phyloP scores from a whole-genome alignment of 371 early-diverging fungal genomes.

The Dinochytrium kinnereticum region DNA sequence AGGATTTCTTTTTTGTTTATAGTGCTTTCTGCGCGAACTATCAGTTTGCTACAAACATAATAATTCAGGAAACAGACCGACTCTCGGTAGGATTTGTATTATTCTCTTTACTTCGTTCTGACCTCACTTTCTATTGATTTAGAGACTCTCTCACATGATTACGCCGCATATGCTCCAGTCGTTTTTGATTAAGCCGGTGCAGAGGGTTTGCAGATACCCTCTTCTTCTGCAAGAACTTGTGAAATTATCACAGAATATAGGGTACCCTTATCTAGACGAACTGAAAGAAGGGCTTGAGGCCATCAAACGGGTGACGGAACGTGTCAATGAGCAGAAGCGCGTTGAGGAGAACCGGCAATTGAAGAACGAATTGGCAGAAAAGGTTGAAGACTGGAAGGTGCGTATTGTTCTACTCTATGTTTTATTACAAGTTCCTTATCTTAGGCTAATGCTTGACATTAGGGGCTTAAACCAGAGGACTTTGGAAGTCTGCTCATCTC shows the following conservation, averaged over 20 bases:
- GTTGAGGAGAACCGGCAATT: slow-evolving; percentile 82
- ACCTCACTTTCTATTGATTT: not conserved
- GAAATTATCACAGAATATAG: slow-evolving; percentile 67
- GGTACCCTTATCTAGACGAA: slow-evolving; percentile 74
- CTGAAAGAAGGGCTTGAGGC: slow-evolving; percentile 76
- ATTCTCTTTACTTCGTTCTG: no score
- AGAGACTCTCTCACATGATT: slow-evolving; percentile 60
- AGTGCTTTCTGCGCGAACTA: slow-evolving; percentile 95
- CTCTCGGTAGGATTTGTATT: slow-evolving; percentile 47
- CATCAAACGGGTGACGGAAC: slow-evolving; percentile 87
- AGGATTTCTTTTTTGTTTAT: slow-evolving; percentile 89
- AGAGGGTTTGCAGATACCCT: slow-evolving; percentile 98
- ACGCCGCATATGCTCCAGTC: slow-evolving; percentile 86
- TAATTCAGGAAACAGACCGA: slow-evolving; percentile 56
- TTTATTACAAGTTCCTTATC: not conserved
- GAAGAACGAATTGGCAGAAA: slow-evolving; percentile 77
- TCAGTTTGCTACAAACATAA: slow-evolving; percentile 73
- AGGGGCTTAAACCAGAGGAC: slow-evolving; percentile 67
- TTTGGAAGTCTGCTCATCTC: slow-evolving; percentile 84
- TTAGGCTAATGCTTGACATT: not conserved
- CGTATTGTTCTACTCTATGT: not conserved
- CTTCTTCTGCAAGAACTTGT: slow-evolving; percentile 83
- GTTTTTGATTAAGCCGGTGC: slow-evolving; percentile 94
- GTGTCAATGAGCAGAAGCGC: slow-evolving; percentile 90
- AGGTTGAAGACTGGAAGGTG: slow-evolving; percentile 84